A percentile compares a stretch with the other conserved stretches of the same genome.
Evolutionary conservation across 371 early-diverging fungal species (phyloP).

Genomic region (Coemansia sp.): DNA sequence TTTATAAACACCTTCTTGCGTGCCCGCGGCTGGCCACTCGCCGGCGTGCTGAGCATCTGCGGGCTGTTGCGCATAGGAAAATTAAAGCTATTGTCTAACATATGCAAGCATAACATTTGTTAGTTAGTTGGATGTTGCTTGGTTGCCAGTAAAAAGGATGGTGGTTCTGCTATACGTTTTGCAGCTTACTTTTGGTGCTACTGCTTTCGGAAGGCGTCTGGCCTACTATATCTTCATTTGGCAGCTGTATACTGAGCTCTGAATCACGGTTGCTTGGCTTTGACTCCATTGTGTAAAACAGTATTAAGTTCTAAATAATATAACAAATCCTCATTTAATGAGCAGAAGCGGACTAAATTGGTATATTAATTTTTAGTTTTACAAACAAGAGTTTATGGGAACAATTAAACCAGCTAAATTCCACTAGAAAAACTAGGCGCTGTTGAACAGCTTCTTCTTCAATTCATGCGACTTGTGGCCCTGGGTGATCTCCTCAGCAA

Average conservation of each 20-base stretch:
- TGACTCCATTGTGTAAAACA: too few relatives aligned
- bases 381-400: background rate
- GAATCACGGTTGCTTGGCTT: too few relatives aligned
- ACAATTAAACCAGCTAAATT: background rate
- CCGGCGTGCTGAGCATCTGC: conserved; percentile 24
- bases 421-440: background rate
- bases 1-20: conserved; percentile 79
- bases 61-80: conserved; percentile 47
- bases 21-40: conserved; percentile 13
- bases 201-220: too few relatives aligned
- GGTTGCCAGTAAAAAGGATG: too few relatives aligned
- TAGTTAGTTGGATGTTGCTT: too few relatives aligned
- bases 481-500: conserved; percentile 40
- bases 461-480: conserved; percentile 37
- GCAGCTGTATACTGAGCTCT: too few relatives aligned
- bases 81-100: background rate
- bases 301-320: too few relatives aligned
- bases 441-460: conserved; percentile 40
- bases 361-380: background rate
- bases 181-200: too few relatives aligned
- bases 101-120: too few relatives aligned
- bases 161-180: too few relatives aligned
- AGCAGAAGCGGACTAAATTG: background rate
- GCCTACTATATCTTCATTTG: too few relatives aligned
- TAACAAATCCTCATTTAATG: too few relatives aligned